Conservation (phyloP, 2,329 filamentous ascomycete genomes). For the Fusarium falciforme region DNA sequence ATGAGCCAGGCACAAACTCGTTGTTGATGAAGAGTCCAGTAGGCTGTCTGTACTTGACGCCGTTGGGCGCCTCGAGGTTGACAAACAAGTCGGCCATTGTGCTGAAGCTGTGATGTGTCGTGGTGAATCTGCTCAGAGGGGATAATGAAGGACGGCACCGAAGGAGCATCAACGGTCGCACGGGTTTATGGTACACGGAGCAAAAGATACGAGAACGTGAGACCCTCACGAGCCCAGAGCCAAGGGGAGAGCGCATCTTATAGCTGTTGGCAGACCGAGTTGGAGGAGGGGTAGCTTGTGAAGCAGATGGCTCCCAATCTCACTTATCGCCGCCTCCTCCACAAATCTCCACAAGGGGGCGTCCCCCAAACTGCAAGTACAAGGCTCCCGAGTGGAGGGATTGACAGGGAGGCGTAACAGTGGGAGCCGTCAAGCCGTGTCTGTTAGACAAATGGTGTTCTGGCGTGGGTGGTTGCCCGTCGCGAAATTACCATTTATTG, state of each 20-base stretch:
- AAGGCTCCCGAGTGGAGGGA: slow-evolving; percentile 4
- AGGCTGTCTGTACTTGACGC: slow-evolving; percentile 77
- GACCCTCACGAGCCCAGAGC: slow-evolving; percentile 2
- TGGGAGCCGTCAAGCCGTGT: neutral
- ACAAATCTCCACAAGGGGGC: slow-evolving; percentile 23
- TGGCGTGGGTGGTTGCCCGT: neutral
- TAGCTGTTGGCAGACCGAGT: slow-evolving; percentile 26
- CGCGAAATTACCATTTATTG: slow-evolving; percentile 13
- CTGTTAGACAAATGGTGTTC: slow-evolving; percentile 1
- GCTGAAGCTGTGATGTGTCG: slow-evolving; percentile 28
- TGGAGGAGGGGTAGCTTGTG: slow-evolving; percentile 27
- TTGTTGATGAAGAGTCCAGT: slow-evolving; percentile 87
- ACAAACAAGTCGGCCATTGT: slow-evolving; percentile 49
- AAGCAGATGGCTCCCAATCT: neutral
- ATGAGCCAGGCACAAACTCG: slow-evolving; percentile 70
- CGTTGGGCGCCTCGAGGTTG: slow-evolving; percentile 82
- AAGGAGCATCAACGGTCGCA: slow-evolving; percentile 8
- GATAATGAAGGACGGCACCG: slow-evolving; percentile 21
- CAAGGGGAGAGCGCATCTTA: slow-evolving; percentile 34
- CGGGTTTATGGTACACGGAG: slow-evolving; percentile 7
- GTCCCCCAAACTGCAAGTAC: slow-evolving; percentile 5
- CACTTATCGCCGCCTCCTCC: slow-evolving; percentile 23
- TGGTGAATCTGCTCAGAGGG: slow-evolving; percentile 12
- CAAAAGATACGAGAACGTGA: neutral
- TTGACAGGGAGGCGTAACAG: neutral